A percentile compares a stretch with the other conserved stretches of the same genome.
These are phyloP conservation scores for Cutaneotrichosporon mucoides DNA, from an alignment of 1,284 basidiomycete genomes.

Conservation along the genomic window DNA sequence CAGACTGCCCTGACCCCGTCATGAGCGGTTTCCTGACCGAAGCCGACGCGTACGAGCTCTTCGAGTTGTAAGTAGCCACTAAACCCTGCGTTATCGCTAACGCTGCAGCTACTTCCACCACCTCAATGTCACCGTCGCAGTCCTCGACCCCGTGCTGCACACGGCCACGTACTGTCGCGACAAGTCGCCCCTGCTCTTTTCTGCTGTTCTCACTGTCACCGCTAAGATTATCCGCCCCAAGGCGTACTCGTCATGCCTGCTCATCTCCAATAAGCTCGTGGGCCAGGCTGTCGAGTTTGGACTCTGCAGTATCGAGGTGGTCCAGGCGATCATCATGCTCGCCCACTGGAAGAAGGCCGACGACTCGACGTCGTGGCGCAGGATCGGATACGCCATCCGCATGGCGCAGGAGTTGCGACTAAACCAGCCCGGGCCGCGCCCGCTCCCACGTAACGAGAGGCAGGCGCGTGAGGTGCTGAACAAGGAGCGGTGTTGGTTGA, in stretches of 20 bases:
- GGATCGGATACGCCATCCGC: conserved; percentile 41
- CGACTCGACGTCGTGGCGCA: conserved; percentile 43
- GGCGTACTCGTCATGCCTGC: conserved; percentile 40
- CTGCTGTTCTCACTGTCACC: conserved; percentile 48
- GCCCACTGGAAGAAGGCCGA: conserved; percentile 49
- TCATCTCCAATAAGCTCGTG: conserved; percentile 41
- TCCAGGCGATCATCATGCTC: conserved; percentile 46
- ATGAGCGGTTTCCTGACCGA: conserved; percentile 31
- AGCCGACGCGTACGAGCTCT: conserved; percentile 34
- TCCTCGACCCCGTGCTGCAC: conserved; percentile 46
- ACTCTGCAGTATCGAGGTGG: conserved; percentile 43
- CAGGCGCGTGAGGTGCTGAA: conserved; percentile 31
- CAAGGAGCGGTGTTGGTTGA: conserved; percentile 30
- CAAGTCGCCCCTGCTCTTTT: conserved; percentile 47
- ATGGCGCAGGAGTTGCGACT: conserved; percentile 47
- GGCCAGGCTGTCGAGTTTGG: conserved; percentile 47
- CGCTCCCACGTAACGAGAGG: conserved; percentile 31
- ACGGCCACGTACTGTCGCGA: conserved; percentile 41
- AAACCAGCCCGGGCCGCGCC: conserved; percentile 28
- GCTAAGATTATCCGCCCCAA: conserved; percentile 45
- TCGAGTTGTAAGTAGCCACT: conserved; percentile 32
- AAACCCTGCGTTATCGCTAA: background rate
- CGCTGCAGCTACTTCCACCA: conserved; percentile 31
- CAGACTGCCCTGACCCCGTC: conserved; percentile 35
- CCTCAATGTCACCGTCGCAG: conserved; percentile 34